These are phyloP conservation scores for Coprinopsis sp. DNA, from an alignment of 768 basidiomycete species.

Conservation along the genomic window DNA sequence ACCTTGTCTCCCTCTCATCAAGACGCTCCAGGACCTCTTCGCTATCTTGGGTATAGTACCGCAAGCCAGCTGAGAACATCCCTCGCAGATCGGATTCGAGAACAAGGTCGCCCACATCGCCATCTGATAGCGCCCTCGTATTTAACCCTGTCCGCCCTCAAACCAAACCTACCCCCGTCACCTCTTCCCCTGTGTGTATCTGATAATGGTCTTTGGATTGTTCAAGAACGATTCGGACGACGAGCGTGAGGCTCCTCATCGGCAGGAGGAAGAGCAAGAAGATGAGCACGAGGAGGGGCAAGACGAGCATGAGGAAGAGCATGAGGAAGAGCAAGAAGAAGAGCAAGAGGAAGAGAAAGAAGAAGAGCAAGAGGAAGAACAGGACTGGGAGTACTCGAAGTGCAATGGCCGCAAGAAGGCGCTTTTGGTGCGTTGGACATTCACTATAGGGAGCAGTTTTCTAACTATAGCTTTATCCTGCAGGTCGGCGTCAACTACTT, in stretches of 20 bases:
- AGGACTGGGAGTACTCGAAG: slow-evolving; percentile 59
- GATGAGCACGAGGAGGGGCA: slow-evolving; percentile 3
- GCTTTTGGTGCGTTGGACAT: slow-evolving; percentile 56
- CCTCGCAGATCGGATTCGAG: no score
- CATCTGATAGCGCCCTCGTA: no score
- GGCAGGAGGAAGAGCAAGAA: slow-evolving; percentile 2
- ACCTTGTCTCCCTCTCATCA: no score
- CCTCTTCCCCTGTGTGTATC: no score
- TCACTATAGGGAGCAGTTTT: not conserved
- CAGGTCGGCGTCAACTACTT: slow-evolving; percentile 90
- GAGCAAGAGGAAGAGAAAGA: not conserved
- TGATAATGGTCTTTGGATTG: not conserved
- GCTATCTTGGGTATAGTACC: no score
- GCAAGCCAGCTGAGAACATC: no score
- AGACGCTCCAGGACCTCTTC: no score
- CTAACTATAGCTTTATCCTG: not conserved
- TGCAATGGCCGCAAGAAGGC: slow-evolving; percentile 90
- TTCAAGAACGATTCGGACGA: not conserved
- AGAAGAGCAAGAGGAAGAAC: not conserved
- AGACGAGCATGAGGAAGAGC: slow-evolving; percentile 3
- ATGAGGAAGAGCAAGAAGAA: slow-evolving; percentile 3
- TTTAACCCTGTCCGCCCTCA: no score
- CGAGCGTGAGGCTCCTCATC: not conserved
- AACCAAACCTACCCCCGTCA: no score
- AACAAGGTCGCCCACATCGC: no score